Percentiles rank a stretch among this genome's conserved stretches.
These are phyloP conservation scores for Lipomyces kockii DNA, from an alignment of 805 yeast species.

Conservation along the genomic window DNA sequence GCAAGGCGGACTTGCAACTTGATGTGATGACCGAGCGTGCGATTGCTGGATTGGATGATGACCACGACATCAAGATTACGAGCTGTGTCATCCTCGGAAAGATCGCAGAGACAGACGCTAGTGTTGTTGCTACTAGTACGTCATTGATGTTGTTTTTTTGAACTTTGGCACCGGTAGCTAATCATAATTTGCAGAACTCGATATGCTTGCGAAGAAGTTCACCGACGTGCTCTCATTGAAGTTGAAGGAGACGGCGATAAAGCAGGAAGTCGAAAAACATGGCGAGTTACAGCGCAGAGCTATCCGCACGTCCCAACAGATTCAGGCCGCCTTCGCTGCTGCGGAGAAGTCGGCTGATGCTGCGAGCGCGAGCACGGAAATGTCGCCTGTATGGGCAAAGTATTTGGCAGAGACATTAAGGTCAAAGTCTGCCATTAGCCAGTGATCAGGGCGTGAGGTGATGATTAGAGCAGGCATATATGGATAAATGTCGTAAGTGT, in stretches of 20 bases:
- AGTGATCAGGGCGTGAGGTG: not conserved
- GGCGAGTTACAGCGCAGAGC: conserved; percentile 49
- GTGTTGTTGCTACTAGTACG: conserved; percentile 31
- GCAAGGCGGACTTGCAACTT: conserved; percentile 11
- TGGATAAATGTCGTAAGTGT: not conserved
- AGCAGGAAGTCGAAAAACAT: conserved; percentile 65
- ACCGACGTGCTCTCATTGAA: conserved; percentile 53
- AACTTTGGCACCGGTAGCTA: not conserved
- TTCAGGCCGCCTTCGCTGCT: conserved; percentile 18
- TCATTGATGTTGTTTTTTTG: not conserved
- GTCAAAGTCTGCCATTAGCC: not conserved
- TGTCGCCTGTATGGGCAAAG: conserved; percentile 18
- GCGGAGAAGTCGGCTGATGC: conserved; percentile 5
- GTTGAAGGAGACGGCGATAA: conserved; percentile 64
- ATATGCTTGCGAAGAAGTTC: conserved; percentile 46
- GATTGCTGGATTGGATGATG: conserved; percentile 62
- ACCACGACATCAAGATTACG: conserved; percentile 61
- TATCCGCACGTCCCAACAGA: conserved; percentile 20
- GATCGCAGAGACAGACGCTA: conserved; percentile 46
- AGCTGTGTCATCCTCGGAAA: conserved; percentile 54
- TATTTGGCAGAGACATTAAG: conserved; percentile 14
- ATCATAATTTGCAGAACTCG: conserved; percentile 33
- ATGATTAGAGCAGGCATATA: not conserved
- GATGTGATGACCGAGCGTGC: conserved; percentile 47
- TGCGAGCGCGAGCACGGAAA: conserved; percentile 8